Conservation (phyloP, 306 rosid genomes). For the Cyamopsis tetragonoloba region DNA sequence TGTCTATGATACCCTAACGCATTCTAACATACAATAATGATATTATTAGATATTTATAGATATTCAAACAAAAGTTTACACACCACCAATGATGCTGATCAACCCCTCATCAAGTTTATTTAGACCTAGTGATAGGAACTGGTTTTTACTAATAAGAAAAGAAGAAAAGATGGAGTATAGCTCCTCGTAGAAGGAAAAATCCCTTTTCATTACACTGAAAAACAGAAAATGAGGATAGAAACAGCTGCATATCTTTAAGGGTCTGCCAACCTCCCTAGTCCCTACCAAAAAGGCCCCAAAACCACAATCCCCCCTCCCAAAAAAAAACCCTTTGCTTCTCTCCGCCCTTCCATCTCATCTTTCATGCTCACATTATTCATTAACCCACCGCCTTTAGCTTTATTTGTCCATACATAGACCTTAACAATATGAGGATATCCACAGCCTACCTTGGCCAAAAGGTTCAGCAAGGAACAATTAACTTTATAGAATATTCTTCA, state of each 20-base stretch:
- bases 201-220: not conserved
- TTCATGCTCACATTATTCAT: not conserved
- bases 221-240: not conserved
- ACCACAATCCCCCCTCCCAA: not conserved
- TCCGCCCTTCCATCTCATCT: not conserved
- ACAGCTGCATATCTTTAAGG: slow-evolving; percentile 1
- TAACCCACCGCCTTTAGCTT: not conserved
- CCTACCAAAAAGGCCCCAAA: not conserved
- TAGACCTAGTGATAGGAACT: not conserved
- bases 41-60: not conserved
- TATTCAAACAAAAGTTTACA: not conserved
- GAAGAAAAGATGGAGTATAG: not conserved
- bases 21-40: not conserved
- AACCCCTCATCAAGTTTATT: not conserved
- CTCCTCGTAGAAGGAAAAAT: not conserved
- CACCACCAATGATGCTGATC: not conserved
- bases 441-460: not conserved
- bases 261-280: not conserved
- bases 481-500: not conserved
- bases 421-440: not conserved
- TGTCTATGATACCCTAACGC: not conserved
- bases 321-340: not conserved
- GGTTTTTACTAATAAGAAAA: not conserved
- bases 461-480: no score
- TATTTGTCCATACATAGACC: not conserved